Conservation (phyloP, 257 asterid genomes). For the Phtheirospermum japonicum region DNA sequence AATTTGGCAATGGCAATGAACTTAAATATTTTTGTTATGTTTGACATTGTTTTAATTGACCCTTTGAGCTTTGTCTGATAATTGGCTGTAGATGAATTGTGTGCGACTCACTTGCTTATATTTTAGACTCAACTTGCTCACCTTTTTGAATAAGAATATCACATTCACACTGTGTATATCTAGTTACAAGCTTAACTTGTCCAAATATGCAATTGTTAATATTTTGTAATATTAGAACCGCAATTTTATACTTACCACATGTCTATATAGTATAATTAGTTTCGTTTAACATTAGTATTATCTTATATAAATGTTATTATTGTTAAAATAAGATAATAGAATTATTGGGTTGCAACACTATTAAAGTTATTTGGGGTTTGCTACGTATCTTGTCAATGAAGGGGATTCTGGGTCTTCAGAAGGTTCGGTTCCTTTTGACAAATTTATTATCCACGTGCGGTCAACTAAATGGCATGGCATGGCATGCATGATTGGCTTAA, state of each 20-base stretch:
- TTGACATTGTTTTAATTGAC: slow-evolving; percentile 29
- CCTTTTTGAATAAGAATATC: slow-evolving; percentile 12
- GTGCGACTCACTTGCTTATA: slow-evolving; percentile 23
- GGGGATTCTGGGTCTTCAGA: not conserved
- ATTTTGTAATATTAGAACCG: too few relatives aligned
- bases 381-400: slow-evolving; percentile 20
- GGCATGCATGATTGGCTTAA: slow-evolving; percentile 25
- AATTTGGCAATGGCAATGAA: slow-evolving; percentile 31
- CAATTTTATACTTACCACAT: too few relatives aligned
- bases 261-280: too few relatives aligned
- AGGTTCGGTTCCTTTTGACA: slow-evolving; percentile 19
- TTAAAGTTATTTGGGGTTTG: not conserved
- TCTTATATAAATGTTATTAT: too few relatives aligned
- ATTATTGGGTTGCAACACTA: too few relatives aligned
- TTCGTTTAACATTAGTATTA: too few relatives aligned
- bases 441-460: slow-evolving; percentile 19
- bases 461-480: slow-evolving; percentile 31
- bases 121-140: slow-evolving; percentile 23
- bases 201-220: too few relatives aligned
- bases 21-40: slow-evolving; percentile 23
- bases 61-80: slow-evolving; percentile 21
- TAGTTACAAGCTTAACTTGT: too few relatives aligned
- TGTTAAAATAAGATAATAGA: too few relatives aligned
- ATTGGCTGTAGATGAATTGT: slow-evolving; percentile 32
- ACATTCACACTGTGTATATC: slow-evolving; percentile 21